Base-by-base conservation (phyloP, 495 filamentous ascomycete species). In the Podospora tetraspora region DNA sequence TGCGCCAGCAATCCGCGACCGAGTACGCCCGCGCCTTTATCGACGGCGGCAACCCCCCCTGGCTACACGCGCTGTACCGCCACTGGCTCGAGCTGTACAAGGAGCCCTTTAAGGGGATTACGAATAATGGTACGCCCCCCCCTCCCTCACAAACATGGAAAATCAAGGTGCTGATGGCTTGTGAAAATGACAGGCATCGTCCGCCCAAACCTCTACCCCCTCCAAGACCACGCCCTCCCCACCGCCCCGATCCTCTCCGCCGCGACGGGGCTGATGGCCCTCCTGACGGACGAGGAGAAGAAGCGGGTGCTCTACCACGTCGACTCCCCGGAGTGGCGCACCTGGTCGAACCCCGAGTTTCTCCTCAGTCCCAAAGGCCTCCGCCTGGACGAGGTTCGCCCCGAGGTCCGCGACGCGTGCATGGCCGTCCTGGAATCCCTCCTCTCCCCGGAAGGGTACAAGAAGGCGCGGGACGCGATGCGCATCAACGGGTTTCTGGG, bases 401-500 rank as follows among this genome's bases (percentile, higher is more conserved):
- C 75, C 8, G 1, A 69, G 6, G 73, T 80, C 25, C 84, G 85
- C 34, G 76, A 79, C 30, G 75, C 84, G 56, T 80, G 86, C 37
- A 81, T 89, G 62, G 73, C 77, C 29, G 75, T 91, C 2, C 79
- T 92, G 0, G 69, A 83, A 61, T 69, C 80, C 0, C 86, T 87
- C 0, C 81, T 91, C 10, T 92, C 89, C 0, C 80, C 84, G 0
- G 86, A 88, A 70, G 90, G 91, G 56, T 93, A 92, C 79, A 79
- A 82, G 30, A 92, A 92, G 70, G 89, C 89, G 66, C 72, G 87
- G 43, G 83, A 75, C 21, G 89, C 89, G 7, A 91, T 91, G 87
- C 86, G 87, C 73, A 90, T 90, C 76, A 93, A 93, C 79, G 86
- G 88, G 70, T 93, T 92, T 81, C 84, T 93, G 3, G 91, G 90